Evolutionary conservation across 352 stramenopile genomes (phyloP), one percentile per base, ranked within the genome.

Genomic region (Phytophthora uliginosa): DNA sequence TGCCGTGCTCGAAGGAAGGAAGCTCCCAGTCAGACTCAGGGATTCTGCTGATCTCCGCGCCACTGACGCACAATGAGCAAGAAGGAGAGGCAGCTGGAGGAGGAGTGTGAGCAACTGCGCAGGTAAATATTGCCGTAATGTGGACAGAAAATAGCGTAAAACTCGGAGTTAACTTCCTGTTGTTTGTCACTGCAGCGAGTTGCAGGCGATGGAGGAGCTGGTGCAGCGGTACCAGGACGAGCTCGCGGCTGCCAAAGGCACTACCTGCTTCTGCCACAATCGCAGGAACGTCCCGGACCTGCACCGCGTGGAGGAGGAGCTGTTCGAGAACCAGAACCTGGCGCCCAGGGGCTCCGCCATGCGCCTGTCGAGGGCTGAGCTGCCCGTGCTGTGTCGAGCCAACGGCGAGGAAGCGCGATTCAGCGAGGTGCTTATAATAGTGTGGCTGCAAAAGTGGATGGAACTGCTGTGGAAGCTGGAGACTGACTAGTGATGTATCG

Each of bases 211-310:
- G 53, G 84, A 92, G 63, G 54, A 66, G 48, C 72, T 94, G n/a
- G 78, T 92, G 42, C 71, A 80, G 50, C 76, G 82, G 31, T 92
- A 91, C 66, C 86, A 94, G 65, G 69, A 83, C 48, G 80, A 92
- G 48, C 73, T 94, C 7, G 33, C 54, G 33, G 52, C 56, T 48
- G 42, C 34, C 20, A 51, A n/a, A 26, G 54, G 42, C 18, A 22
- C 31, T 7, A 40, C 10, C 7, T 47, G 34, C 33, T 56, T 58
- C 17, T 36, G 48, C 7, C 53, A 33, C 6, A 66, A 47, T 7
- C 34, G 22, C 17, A 61, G 24, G 24, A 74, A 65, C 50, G 50
- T 57, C 9, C 62, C 68, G 17, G 75, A 79, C 54, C 22, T 70
- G 20, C 69, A 78, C 55, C 77, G 76, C 12, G 72, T 81, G 3